Evolutionary conservation across 371 early-diverging fungal genomes (phyloP).

Genomic region (Mucor racemosus): DNA sequence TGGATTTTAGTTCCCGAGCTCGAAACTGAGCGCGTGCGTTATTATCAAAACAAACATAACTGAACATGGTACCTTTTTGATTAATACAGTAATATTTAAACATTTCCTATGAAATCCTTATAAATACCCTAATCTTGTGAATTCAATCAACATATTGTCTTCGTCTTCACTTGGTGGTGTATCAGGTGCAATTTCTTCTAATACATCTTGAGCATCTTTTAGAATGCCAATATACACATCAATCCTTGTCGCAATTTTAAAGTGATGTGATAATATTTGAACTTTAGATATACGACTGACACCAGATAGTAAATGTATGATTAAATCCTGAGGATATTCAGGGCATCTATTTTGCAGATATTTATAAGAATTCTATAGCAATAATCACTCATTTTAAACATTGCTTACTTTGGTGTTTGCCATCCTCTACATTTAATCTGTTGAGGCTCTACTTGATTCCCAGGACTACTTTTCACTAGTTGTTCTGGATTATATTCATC

Average conservation of each 20-base stretch:
- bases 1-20: constrained; percentile 76
- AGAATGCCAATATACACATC: constrained; percentile 67
- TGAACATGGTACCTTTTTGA: constrained; percentile 11
- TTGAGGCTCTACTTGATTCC: constrained; percentile 33
- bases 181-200: constrained; percentile 28
- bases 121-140: constrained; percentile 40
- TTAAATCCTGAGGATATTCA: constrained; percentile 72
- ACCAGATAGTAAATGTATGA: constrained; percentile 65
- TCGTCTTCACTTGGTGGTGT: constrained; percentile 24
- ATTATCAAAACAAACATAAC: constrained; percentile 53
- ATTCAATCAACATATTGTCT: constrained; percentile 46
- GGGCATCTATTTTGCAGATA: constrained; percentile 59
- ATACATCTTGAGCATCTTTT: constrained; percentile 33
- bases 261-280: constrained; percentile 80
- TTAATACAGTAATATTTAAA: background rate
- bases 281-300: constrained; percentile 69
- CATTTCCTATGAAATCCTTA: background rate
- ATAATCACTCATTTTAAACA: background rate
- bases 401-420: constrained; percentile 52
- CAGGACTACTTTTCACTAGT: constrained; percentile 41
- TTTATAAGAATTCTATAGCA: background rate
- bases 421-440: constrained; percentile 48
- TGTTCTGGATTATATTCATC: constrained; percentile 48
- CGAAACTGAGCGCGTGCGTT: constrained; percentile 50
- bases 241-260: constrained; percentile 79